Conservation (phyloP, 768 basidiomycete genomes). For the Tricholoma sp. region DNA sequence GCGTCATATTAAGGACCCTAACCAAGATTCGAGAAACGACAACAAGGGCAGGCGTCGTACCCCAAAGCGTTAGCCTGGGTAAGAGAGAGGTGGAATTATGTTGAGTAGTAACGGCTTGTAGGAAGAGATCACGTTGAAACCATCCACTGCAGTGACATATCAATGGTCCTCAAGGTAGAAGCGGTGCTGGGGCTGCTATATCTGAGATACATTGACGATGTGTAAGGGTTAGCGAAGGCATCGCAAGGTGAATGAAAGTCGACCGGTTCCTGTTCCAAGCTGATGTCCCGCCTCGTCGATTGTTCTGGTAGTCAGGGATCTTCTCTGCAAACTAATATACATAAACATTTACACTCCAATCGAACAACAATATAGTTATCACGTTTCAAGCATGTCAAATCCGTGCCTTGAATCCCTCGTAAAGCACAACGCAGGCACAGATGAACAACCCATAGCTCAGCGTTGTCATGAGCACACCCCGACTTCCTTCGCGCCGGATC, state of each 20-base stretch:
- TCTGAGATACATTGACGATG: no score
- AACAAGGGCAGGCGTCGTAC: not conserved
- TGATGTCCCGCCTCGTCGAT: no score
- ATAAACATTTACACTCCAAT: not conserved
- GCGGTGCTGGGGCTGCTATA: no score
- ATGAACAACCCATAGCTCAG: not conserved
- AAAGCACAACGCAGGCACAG: not conserved
- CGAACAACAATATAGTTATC: not conserved
- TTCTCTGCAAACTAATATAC: not conserved
- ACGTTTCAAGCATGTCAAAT: not conserved
- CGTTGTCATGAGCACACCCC: not conserved
- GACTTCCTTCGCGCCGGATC: not conserved
- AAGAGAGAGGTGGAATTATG: no score
- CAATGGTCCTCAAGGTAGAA: no score
- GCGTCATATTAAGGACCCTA: conserved; percentile 21
- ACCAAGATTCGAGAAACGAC: not conserved
- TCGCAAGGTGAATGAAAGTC: no score
- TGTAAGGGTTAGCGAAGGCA: no score
- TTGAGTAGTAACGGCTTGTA: no score
- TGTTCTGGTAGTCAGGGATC: no score
- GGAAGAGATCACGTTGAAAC: no score
- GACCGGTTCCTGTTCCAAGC: no score
- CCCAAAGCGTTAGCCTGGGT: not conserved
- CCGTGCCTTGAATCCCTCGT: not conserved
- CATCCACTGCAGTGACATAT: no score